Evolutionary conservation across 2,329 filamentous ascomycete genomes (phyloP).

Genomic region (Diaporthe citrichinensis): DNA sequence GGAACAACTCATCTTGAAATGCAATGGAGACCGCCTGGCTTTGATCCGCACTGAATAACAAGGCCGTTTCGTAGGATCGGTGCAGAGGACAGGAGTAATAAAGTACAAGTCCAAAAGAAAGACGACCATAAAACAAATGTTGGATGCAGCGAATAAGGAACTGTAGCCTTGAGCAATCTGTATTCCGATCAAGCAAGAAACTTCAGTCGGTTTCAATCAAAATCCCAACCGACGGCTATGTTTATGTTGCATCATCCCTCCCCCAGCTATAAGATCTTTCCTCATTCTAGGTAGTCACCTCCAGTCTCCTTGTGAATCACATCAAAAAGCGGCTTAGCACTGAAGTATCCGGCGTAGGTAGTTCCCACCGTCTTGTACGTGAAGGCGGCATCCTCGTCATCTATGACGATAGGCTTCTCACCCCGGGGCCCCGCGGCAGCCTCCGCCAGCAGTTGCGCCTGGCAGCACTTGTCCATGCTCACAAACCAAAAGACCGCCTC

Average conservation of each 20-base stretch:
- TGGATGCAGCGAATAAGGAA: background rate
- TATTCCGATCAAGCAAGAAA: background rate
- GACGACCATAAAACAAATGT: background rate
- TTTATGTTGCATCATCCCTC: background rate
- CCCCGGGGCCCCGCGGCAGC: constrained; percentile 74
- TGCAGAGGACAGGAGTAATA: background rate
- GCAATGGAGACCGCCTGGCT: no score
- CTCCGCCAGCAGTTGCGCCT: constrained; percentile 67
- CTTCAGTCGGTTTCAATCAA: background rate
- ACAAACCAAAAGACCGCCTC: constrained; percentile 69
- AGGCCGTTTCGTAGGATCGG: no score
- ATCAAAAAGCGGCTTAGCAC: constrained; percentile 80
- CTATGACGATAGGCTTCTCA: constrained; percentile 75
- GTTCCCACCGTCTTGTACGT: constrained; percentile 77
- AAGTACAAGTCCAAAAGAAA: background rate
- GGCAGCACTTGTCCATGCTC: constrained; percentile 63
- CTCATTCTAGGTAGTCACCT: constrained; percentile 38
- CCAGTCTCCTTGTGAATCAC: constrained; percentile 52
- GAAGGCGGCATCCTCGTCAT: constrained; percentile 76
- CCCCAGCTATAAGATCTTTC: no score
- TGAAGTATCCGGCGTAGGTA: constrained; percentile 76
- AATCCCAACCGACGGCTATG: background rate
- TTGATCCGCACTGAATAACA: no score
- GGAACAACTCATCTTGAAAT: no score
- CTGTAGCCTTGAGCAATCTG: background rate